Conservation (phyloP, 2,329 filamentous ascomycete species). For the Penicillium decumbens region DNA sequence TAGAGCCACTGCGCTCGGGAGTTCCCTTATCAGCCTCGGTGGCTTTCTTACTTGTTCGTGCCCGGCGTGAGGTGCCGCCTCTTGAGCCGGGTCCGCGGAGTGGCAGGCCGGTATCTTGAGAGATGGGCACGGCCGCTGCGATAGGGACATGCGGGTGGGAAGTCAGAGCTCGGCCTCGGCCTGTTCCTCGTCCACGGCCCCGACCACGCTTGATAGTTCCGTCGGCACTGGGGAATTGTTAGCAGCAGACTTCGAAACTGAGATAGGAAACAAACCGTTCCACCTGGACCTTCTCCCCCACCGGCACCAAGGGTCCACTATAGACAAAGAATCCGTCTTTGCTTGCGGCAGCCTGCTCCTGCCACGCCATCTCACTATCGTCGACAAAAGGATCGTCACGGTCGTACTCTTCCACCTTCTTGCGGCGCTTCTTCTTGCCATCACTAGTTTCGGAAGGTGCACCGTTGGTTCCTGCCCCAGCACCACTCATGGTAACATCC, state of each 20-base stretch:
- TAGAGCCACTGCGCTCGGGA: slow-evolving; percentile 58
- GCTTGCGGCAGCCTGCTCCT: slow-evolving; percentile 88
- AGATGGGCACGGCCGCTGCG: slow-evolving; percentile 77
- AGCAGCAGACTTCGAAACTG: background rate
- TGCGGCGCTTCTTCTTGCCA: slow-evolving; percentile 67
- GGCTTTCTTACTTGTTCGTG: slow-evolving; percentile 79
- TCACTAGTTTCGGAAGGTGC: slow-evolving; percentile 52
- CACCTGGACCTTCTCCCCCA: slow-evolving; percentile 70
- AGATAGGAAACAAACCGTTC: slow-evolving; percentile 51
- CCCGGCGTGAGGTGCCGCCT: slow-evolving; percentile 72
- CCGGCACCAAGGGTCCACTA: slow-evolving; percentile 81
- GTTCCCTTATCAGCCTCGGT: slow-evolving; percentile 75
- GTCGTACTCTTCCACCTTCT: slow-evolving; percentile 64
- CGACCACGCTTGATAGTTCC: slow-evolving; percentile 63
- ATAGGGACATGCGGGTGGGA: slow-evolving; percentile 70
- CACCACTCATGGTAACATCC: slow-evolving; percentile 40
- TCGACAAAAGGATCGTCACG: slow-evolving; percentile 70
- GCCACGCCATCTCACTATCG: slow-evolving; percentile 91
- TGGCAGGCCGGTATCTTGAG: slow-evolving; percentile 79
- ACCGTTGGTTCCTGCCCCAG: slow-evolving; percentile 52
- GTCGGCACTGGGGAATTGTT: slow-evolving; percentile 54
- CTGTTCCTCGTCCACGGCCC: slow-evolving; percentile 51
- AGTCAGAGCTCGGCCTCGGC: slow-evolving; percentile 51
- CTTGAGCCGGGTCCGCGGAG: slow-evolving; percentile 67
- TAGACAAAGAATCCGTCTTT: slow-evolving; percentile 98